phyloP scores from a whole-genome alignment of 192 early-diverging fungal species.

The Obelidium mucronatum region DNA sequence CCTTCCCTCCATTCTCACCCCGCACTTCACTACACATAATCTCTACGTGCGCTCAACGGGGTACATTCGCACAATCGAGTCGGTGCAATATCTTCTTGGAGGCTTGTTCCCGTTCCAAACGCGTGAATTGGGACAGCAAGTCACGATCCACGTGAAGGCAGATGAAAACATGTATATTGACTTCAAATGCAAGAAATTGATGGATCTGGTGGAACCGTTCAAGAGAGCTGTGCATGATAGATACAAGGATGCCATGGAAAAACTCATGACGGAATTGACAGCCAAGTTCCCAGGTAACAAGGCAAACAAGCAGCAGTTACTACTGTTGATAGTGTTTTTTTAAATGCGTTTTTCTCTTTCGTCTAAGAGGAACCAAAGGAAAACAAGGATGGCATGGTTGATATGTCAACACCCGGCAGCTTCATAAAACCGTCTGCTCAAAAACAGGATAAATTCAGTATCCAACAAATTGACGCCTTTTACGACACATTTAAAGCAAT shows the following conservation, averaged over 20 bases:
- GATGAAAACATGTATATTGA: constrained; percentile 31
- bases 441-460: too few species aligned
- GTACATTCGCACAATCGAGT: constrained; percentile 71
- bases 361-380: not conserved
- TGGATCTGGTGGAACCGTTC: constrained; percentile 35
- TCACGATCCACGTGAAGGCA: constrained; percentile 12
- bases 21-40: not conserved
- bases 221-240: not conserved
- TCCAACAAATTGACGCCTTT: constrained; percentile 43
- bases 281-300: not conserved
- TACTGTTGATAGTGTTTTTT: too few species aligned
- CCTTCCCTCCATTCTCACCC: constrained; percentile 1
- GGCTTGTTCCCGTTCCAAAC: constrained; percentile 62
- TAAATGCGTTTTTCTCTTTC: too few species aligned
- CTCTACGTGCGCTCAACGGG: constrained; percentile 66
- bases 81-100: constrained; percentile 65
- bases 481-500: constrained; percentile 50
- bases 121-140: constrained; percentile 12
- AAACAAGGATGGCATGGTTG: not conserved
- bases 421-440: too few species aligned
- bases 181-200: constrained; percentile 4
- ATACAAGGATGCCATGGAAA: too few species aligned
- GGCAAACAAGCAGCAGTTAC: too few species aligned
- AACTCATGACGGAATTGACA: not conserved
- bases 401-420: too few species aligned